Evolutionary conservation across 2,329 filamentous ascomycete species (phyloP).

Genomic region (Colletotrichum orbiculare): DNA sequence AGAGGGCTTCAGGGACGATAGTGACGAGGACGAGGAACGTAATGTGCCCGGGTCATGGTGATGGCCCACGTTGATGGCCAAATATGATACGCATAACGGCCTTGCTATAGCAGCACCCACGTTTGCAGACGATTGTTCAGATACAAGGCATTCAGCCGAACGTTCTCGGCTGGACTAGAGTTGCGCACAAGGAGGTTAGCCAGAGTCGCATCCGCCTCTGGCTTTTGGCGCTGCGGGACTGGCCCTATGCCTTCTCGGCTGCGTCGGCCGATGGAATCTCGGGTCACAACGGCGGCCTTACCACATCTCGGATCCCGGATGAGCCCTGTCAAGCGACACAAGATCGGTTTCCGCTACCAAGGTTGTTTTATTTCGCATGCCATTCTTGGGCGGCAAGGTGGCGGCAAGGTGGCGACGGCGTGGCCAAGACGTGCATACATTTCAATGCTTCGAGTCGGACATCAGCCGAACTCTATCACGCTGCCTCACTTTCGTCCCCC

Average conservation of each 20-base stretch:
- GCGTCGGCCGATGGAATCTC: conserved; percentile 18
- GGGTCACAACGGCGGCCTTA: conserved; percentile 1
- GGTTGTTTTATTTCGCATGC: conserved; percentile 5
- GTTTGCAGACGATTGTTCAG: conserved; percentile 10
- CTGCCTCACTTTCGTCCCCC: conserved; percentile 28
- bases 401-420: conserved; percentile 12
- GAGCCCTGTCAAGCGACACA: conserved; percentile 6
- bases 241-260: neutral
- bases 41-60: conserved; percentile 20
- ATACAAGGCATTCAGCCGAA: conserved; percentile 22
- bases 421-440: conserved; percentile 33
- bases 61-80: conserved; percentile 20
- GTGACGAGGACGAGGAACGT: conserved; percentile 44
- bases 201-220: too few species aligned
- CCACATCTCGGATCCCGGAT: conserved; percentile 11
- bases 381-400: neutral
- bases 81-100: conserved; percentile 27
- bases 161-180: neutral
- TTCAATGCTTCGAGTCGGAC: conserved; percentile 28
- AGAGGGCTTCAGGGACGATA: conserved; percentile 58
- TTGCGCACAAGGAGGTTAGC: neutral
- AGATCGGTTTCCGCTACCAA: conserved; percentile 18
- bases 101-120: neutral
- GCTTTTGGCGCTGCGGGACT: too few species aligned
- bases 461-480: conserved; percentile 30